A percentile compares a stretch with the other conserved stretches of the same genome.
These are phyloP conservation scores for Dentipellis sp. DNA, from an alignment of 768 basidiomycete species.

Conservation along the genomic window DNA sequence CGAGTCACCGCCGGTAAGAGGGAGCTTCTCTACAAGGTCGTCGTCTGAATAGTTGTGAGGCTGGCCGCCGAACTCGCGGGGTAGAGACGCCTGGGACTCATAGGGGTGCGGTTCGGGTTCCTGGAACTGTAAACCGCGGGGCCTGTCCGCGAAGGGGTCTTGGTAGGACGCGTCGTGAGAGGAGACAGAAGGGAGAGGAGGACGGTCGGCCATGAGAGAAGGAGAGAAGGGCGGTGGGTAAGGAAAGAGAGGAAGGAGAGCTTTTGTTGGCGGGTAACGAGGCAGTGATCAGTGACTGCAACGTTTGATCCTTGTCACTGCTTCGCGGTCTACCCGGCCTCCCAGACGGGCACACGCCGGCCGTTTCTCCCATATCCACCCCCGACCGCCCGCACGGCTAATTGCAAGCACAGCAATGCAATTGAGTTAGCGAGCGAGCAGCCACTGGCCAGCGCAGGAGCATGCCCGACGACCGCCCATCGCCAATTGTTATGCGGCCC, in stretches of 20 bases:
- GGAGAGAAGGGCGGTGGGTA: neutral
- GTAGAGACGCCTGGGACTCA: slow-evolving; percentile 48
- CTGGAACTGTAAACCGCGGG: slow-evolving; percentile 50
- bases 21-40: slow-evolving; percentile 69
- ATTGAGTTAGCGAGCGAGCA: too few relatives aligned
- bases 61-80: slow-evolving; percentile 36
- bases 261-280: slow-evolving; percentile 14
- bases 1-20: slow-evolving; percentile 49
- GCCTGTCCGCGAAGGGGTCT: slow-evolving; percentile 71
- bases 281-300: slow-evolving; percentile 9
- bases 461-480: neutral
- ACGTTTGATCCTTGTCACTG: neutral
- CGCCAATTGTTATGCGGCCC: too few relatives aligned
- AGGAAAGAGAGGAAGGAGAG: neutral
- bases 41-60: slow-evolving; percentile 47
- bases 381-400: neutral
- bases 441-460: too few relatives aligned
- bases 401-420: too few relatives aligned
- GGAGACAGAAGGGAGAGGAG: slow-evolving; percentile 19
- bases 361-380: neutral
- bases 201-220: slow-evolving; percentile 19
- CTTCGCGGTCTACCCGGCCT: neutral
- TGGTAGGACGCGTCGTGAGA: slow-evolving; percentile 32
- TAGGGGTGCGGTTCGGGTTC: slow-evolving; percentile 49
- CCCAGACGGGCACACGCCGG: neutral